Evolutionary conservation across 2,329 filamentous ascomycete genomes (phyloP), one percentile per base, ranked within the genome.

Genomic region (Cercospora zeina): DNA sequence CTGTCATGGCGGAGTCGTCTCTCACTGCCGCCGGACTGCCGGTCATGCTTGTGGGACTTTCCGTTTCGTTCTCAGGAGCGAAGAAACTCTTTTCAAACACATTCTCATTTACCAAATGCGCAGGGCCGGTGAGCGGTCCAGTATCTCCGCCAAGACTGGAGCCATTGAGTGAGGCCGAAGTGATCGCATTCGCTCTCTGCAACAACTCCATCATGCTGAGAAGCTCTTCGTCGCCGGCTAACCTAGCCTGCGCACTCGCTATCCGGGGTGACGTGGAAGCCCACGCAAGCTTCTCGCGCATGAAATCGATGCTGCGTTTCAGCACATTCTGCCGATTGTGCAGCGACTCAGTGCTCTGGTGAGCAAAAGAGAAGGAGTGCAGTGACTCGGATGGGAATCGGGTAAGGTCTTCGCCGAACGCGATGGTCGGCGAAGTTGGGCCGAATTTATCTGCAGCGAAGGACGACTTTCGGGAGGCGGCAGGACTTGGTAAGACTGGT

Each of bases 331-430:
- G 93, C 59, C 95, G 89, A 75, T 86, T 96, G 74, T 96, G 90
- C 60, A 97, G 83, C 65, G 91, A 87, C 65, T 97, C 93, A 72
- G 58, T 61, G 2, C 93, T 93, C 77, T 96, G 93, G 69, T 96
- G 91, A 42, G 95, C 91, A 76, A 99, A 99, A 11, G 93, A 97
- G 79, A 99, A 99, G 1, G 95, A 99, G 77, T 99, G 95, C 51
- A 99, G 81, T 5, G 95, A 99, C 75, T 99, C 95, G 69, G 91
- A 91, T 1, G 95, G 93, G 74, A 99, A 99, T 55, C 93, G 88
- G 50, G 88, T 88, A 50, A 99, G 84, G 73, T 99, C 95, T 79
- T 97, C 95, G 71, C 87, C 85, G 73, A 92, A 91, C 65, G 85
- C 80, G 45, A 89, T 71, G 6, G 79, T 85, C 24, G 91, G 91